Evolutionary conservation across 2,329 filamentous ascomycete genomes (phyloP).

Genomic region (Ascochyta fabae): DNA sequence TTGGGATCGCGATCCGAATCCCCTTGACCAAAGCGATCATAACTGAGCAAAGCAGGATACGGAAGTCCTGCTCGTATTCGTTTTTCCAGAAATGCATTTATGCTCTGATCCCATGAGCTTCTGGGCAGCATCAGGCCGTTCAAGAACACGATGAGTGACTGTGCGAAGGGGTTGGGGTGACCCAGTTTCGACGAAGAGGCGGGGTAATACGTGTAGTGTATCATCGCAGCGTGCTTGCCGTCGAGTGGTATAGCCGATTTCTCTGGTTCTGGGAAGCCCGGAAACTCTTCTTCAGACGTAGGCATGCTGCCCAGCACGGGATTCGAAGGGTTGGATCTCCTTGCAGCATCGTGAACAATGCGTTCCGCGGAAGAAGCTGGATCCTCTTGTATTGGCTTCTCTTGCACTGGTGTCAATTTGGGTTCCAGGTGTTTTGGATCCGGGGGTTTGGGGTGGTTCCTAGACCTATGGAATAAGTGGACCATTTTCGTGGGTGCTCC

Average conservation of each 20-base stretch:
- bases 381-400: constrained; percentile 2
- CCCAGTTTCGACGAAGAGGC: constrained; percentile 32
- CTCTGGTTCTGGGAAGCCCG: constrained; percentile 40
- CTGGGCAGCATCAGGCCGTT: constrained; percentile 54
- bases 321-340: constrained; percentile 3
- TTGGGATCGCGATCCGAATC: constrained; percentile 56
- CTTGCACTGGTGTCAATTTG: constrained; percentile 5
- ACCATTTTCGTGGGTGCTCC: constrained; percentile 8
- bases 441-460: constrained; percentile 10
- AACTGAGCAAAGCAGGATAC: constrained; percentile 58
- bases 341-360: constrained; percentile 7
- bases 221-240: constrained; percentile 35
- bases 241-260: constrained; percentile 37
- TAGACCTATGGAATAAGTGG: constrained; percentile 14
- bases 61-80: constrained; percentile 29
- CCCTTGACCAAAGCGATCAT: constrained; percentile 66
- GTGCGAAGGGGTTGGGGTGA: constrained; percentile 42
- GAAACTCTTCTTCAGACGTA: constrained; percentile 38
- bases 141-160: constrained; percentile 52
- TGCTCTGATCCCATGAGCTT: constrained; percentile 47
- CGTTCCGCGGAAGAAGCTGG: constrained; percentile 5
- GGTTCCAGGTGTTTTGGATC: constrained; percentile 7
- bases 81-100: constrained; percentile 40
- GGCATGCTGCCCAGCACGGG: constrained; percentile 21
- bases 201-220: constrained; percentile 46